Evolutionary conservation across 2,329 filamentous ascomycete species (phyloP), one percentile per base, ranked within the genome.

Genomic region (Penicillium olsonii): DNA sequence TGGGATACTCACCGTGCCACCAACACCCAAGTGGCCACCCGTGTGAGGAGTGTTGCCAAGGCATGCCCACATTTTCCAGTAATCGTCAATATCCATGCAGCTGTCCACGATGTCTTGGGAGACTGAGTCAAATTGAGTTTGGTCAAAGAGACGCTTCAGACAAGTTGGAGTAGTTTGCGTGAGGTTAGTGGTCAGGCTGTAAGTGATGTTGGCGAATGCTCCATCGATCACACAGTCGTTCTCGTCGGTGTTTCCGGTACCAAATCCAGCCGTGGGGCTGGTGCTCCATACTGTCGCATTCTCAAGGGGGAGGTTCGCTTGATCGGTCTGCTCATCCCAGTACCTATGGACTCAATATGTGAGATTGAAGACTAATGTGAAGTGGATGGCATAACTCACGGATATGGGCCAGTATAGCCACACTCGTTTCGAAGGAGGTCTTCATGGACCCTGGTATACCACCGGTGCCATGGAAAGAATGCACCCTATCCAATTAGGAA

Each of bases 391-490:
- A n/a, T n/a, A n/a, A n/a, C 37, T 39, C 10, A 39, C 37, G 37
- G 37, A 15, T 39, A 39, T n/a, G 18, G 17, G 15, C 37, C 37
- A 39, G 37, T 39, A 22, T 39, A 39, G 37, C 37, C 37, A 39
- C 37, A 39, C 24, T 39, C 37, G 15, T 39, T 39, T 7, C 37
- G 37, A 18, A 39, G 37, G 24, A 39, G 37, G 15, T 39, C 18
- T 22, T 39, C 37, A 11, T 39, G 37, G 37, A 20, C 18, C 15
- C 14, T 39, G 18, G 37, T 18, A 12, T 39, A 39, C 37, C 37
- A 39, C 18, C 37, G 37, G 12, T 39, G 37, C 37, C 37, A 39
- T 18, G 37, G 37, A 18, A 39, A 39, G 18, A 39, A 39, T 8
- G 37, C 37, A 11, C 37, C 37, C 18, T 39, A 22, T n/a, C 12